A percentile compares a stretch with the other conserved stretches of the same genome.
These are phyloP conservation scores for Russula earlei DNA, from an alignment of 768 basidiomycete genomes.

Conservation along the genomic window DNA sequence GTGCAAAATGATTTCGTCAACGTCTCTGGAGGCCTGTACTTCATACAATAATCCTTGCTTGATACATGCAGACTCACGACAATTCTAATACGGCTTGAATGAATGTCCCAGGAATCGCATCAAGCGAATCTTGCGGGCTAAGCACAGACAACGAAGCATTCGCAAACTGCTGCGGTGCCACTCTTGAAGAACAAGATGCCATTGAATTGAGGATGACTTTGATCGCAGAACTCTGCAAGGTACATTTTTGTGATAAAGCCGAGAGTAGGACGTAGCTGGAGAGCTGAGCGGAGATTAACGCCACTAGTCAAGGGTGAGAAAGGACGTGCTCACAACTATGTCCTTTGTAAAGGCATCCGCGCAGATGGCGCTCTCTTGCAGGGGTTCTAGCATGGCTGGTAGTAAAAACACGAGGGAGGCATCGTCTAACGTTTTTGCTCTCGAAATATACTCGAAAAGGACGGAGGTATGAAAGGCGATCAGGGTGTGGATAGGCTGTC, in stretches of 20 bases:
- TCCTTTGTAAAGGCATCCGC: slow-evolving; percentile 32
- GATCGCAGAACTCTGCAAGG: slow-evolving; percentile 48
- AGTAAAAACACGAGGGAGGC: slow-evolving; percentile 56
- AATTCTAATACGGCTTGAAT: slow-evolving; percentile 3
- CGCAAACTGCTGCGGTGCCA: slow-evolving; percentile 49
- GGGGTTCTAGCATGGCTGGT: slow-evolving; percentile 51
- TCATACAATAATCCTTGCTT: not conserved
- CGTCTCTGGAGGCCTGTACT: slow-evolving; percentile 28
- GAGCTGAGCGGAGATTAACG: slow-evolving; percentile 35
- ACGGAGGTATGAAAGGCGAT: slow-evolving; percentile 76
- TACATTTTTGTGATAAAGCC: slow-evolving; percentile 56
- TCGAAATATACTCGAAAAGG: slow-evolving; percentile 69
- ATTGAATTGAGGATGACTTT: slow-evolving; percentile 49
- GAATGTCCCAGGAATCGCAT: slow-evolving; percentile 28
- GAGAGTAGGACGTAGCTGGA: slow-evolving; percentile 67
- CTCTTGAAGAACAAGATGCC: slow-evolving; percentile 38
- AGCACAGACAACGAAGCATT: slow-evolving; percentile 59
- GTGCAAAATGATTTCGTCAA: slow-evolving; percentile 40
- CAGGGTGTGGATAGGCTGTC: slow-evolving; percentile 48
- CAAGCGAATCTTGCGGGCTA: slow-evolving; percentile 48
- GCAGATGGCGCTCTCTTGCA: slow-evolving; percentile 27
- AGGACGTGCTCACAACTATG: slow-evolving; percentile 38
- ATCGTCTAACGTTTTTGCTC: slow-evolving; percentile 48
- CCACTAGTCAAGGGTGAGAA: not conserved
- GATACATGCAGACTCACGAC: not conserved